phyloP scores from a whole-genome alignment of 2,329 filamentous ascomycete species.

The Aspergillus aculeatus region DNA sequence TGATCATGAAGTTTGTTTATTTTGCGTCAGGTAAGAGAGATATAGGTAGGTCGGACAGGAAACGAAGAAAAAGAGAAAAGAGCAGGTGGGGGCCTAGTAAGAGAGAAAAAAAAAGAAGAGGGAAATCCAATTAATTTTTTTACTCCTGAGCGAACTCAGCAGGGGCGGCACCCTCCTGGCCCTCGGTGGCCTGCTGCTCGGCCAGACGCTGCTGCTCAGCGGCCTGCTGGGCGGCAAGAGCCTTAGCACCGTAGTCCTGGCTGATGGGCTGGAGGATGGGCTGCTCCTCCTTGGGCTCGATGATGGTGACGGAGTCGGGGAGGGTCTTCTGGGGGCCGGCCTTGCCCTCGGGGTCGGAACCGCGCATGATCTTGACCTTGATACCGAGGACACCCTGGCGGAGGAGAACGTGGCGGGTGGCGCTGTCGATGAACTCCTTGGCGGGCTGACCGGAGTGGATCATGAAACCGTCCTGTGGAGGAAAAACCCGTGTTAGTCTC shows the following conservation, averaged over 20 bases:
- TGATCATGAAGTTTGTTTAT: slow-evolving; percentile 36
- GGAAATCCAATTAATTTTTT: slow-evolving; percentile 14
- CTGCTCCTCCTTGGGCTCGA: slow-evolving; percentile 99
- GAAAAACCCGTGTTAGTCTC: slow-evolving; percentile 11
- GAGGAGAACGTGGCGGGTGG: slow-evolving; percentile 98
- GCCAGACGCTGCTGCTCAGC: slow-evolving; percentile 57
- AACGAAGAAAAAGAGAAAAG: slow-evolving; percentile 25
- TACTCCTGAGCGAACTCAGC: slow-evolving; percentile 50
- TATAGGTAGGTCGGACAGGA: slow-evolving; percentile 32
- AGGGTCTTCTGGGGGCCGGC: slow-evolving; percentile 94
- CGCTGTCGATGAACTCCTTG: slow-evolving; percentile 98
- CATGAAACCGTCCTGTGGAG: slow-evolving; percentile 87
- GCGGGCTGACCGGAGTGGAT: slow-evolving; percentile 99
- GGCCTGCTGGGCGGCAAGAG: slow-evolving; percentile 59
- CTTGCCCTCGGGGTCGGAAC: slow-evolving; percentile 99
- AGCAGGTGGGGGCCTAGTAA: slow-evolving; percentile 24
- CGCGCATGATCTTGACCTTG: slow-evolving; percentile 99
- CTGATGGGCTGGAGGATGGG: slow-evolving; percentile 90
- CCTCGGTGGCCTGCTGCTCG: slow-evolving; percentile 56
- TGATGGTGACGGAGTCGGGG: slow-evolving; percentile 97
- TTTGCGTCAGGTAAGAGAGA: slow-evolving; percentile 38
- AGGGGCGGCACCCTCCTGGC: slow-evolving; percentile 45
- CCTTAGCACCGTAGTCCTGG: slow-evolving; percentile 99
- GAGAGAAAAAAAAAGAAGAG: slow-evolving; percentile 27
- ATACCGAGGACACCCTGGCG: slow-evolving; percentile 99